Evolutionary conservation across 768 basidiomycete genomes (phyloP).

Genomic region (Suillus sp.): DNA sequence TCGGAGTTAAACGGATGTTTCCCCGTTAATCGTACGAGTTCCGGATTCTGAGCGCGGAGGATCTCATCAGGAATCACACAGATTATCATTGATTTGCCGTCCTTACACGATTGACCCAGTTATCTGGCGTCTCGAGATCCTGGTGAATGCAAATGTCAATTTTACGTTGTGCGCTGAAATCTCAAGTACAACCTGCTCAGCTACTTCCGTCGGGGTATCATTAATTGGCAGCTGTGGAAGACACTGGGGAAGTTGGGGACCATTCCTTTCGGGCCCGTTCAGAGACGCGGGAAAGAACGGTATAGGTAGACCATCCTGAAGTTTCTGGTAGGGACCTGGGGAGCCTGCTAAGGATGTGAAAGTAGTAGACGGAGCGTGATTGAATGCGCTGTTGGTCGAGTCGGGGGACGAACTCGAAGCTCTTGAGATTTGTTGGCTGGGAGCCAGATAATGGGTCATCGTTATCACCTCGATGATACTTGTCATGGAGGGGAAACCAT

Average conservation of each 20-base stretch:
- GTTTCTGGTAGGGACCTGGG: slow-evolving; percentile 2
- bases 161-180: background rate
- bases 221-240: slow-evolving; percentile 30
- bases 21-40: slow-evolving; percentile 54
- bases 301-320: slow-evolving; percentile 14
- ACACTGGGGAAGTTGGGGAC: slow-evolving; percentile 20
- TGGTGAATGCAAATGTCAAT: slow-evolving; percentile 8
- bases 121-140: slow-evolving; percentile 42
- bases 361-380: slow-evolving; percentile 12
- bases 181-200: slow-evolving; percentile 24
- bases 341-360: slow-evolving; percentile 10
- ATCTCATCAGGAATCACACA: background rate
- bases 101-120: slow-evolving; percentile 41
- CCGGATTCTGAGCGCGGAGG: slow-evolving; percentile 28
- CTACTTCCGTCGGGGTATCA: slow-evolving; percentile 22
- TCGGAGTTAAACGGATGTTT: slow-evolving; percentile 67
- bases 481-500: background rate
- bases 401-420: background rate
- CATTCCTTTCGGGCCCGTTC: slow-evolving; percentile 23
- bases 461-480: background rate
- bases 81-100: background rate
- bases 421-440: background rate
- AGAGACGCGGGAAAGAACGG: slow-evolving; percentile 25
- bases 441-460: background rate
- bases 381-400: slow-evolving; percentile 5